phyloP scores from a whole-genome alignment of 73 alveolate genomes.

The Diophrys appendiculata region DNA sequence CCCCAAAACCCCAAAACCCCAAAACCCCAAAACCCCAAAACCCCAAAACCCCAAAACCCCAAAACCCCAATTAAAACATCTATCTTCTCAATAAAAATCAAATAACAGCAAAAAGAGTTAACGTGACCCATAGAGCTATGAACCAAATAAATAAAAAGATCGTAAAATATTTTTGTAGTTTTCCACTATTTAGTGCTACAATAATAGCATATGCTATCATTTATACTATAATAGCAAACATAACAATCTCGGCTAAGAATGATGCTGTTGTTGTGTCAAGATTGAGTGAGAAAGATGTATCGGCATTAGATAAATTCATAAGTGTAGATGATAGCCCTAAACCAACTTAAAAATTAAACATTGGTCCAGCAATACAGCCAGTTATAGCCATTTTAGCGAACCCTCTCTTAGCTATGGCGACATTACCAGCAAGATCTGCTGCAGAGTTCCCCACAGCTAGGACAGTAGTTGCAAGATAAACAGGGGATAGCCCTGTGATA shows the following conservation, averaged over 20 bases:
- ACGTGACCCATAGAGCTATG: too few species aligned
- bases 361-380: slow-evolving; percentile 22
- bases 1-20: too few species aligned
- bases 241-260: not conserved
- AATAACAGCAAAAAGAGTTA: too few species aligned
- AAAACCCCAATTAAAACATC: too few species aligned
- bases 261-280: not conserved
- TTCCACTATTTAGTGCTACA: not conserved
- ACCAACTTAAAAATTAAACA: slow-evolving; percentile 12
- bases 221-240: not conserved
- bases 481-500: slow-evolving; percentile 71
- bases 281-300: not conserved
- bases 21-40: too few species aligned
- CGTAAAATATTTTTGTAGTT: not conserved
- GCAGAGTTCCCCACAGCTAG: slow-evolving; percentile 96
- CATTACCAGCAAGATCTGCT: slow-evolving; percentile 78
- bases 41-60: too few species aligned
- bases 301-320: not conserved
- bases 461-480: slow-evolving; percentile 89
- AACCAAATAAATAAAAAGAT: not conserved
- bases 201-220: not conserved
- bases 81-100: too few species aligned
- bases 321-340: slow-evolving; percentile 69
- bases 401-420: slow-evolving; percentile 12
- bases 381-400: slow-evolving; percentile 19